Base-by-base conservation (phyloP, 1,284 basidiomycete species). In the Xanthoconium separans region DNA sequence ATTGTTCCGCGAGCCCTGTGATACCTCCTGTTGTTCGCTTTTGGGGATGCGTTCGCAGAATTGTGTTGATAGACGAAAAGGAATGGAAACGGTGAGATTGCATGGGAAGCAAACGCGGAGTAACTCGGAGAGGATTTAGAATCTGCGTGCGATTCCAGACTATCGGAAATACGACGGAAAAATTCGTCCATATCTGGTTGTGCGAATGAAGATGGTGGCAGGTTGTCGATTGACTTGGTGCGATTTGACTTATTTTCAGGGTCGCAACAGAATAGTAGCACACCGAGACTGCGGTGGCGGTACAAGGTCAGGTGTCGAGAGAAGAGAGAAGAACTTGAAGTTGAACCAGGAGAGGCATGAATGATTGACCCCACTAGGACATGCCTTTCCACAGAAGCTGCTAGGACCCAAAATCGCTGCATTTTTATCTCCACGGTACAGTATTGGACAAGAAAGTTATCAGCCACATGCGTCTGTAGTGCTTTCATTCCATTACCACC, bases 71-170 rank as follows among this genome's bases (percentile, higher is more conserved):
- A 16, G n/a, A 22, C 34, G n/a, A 48, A 12, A 39, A 7, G 34
- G 16, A 48, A 59, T 47, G 44, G 51, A 44, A 47, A 51, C 31
- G 24, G 47, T 51, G 47, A 39, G 47, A 48, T 34, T 4, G 10
- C 31, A 53, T 52, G 47, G 43, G 54, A 62, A 62, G 16, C 12
- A n/a, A 29, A 24, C n/a, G 36, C 20, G 22, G n/a, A 9, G 7
- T 13, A 22, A 39, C 6, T 29, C 11, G 7, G 27, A 34, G n/a
- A 31, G 50, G 47, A 43, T 54, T 39, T 15, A 16, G 9, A 16
- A 8, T 13, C 18, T 27, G 22, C 8, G 36, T 37, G 7, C 10
- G 27, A n/a, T 37, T n/a, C 36, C 16, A 16, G n/a, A 37, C 27
- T 6, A 27, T 27, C 27, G 27, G 27, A 27, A 27, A 27, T 27